phyloP scores from a whole-genome alignment of 1,284 basidiomycete genomes.

The Apiotrichum akiyoshidainum region DNA sequence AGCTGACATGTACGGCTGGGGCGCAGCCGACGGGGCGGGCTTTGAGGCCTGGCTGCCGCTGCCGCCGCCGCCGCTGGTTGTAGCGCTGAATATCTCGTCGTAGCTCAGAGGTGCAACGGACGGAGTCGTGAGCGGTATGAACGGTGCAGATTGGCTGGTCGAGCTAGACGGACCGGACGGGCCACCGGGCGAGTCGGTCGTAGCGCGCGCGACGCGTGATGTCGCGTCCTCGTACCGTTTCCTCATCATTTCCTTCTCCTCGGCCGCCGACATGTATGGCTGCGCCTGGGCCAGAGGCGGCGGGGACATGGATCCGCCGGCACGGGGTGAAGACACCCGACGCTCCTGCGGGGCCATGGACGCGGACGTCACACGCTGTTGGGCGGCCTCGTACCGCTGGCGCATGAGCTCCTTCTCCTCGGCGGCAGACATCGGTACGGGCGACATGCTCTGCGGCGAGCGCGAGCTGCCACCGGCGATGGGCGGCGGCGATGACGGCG shows the following conservation, averaged over 20 bases:
- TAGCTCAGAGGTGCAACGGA: not conserved
- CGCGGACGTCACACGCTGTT: not conserved
- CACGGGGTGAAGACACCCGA: too few relatives aligned
- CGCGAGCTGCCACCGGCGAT: not conserved
- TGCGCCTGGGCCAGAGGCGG: not conserved
- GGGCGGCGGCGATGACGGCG: not conserved
- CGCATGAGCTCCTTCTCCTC: slow-evolving; percentile 13
- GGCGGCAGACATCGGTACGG: not conserved
- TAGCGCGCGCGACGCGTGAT: slow-evolving; percentile 43
- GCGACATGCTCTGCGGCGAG: not conserved
- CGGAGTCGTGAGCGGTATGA: not conserved
- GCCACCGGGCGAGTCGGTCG: not conserved
- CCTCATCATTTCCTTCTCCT: slow-evolving; percentile 27
- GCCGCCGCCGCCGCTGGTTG: not conserved
- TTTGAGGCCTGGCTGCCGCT: too few relatives aligned
- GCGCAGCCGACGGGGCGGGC: not conserved
- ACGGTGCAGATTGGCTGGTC: not conserved
- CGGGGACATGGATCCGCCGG: too few relatives aligned
- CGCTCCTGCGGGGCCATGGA: too few relatives aligned
- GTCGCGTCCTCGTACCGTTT: slow-evolving; percentile 50
- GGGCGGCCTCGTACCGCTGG: slow-evolving; percentile 34
- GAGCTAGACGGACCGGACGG: not conserved
- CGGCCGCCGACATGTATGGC: slow-evolving; percentile 13
- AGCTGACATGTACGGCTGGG: slow-evolving; percentile 13
- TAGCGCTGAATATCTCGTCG: not conserved